A percentile compares a stretch with the other conserved stretches of the same genome.
phyloP scores from a whole-genome alignment of 2,329 filamentous ascomycete species.

The Ceratocystis huliohia region DNA sequence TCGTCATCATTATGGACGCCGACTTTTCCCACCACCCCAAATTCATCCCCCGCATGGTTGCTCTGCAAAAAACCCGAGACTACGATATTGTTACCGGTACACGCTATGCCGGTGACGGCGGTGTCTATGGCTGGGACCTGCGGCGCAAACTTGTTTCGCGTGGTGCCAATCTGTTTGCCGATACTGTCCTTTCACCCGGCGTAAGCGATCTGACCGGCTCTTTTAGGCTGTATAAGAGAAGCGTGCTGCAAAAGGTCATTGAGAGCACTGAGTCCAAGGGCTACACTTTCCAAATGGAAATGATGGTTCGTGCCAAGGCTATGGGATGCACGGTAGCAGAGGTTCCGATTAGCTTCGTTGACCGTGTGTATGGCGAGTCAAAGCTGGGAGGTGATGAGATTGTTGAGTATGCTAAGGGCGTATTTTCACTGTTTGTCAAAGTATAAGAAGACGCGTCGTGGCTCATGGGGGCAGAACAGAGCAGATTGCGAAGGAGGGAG shows the following conservation, averaged over 20 bases:
- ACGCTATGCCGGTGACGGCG: slow-evolving; percentile 76
- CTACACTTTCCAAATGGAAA: slow-evolving; percentile 99
- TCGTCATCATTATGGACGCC: slow-evolving; percentile 99
- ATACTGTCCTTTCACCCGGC: slow-evolving; percentile 82
- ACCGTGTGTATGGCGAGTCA: slow-evolving; percentile 85
- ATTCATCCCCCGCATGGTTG: slow-evolving; percentile 93
- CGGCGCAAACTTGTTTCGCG: slow-evolving; percentile 75
- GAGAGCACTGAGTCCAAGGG: slow-evolving; percentile 86
- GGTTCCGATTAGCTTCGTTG: slow-evolving; percentile 92
- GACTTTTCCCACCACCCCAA: slow-evolving; percentile 99
- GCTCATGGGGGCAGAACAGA: neutral
- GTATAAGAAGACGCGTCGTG: slow-evolving; percentile 36
- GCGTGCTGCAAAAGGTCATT: slow-evolving; percentile 81
- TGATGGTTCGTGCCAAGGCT: slow-evolving; percentile 94
- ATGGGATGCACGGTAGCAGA: slow-evolving; percentile 91
- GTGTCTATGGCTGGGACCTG: slow-evolving; percentile 93
- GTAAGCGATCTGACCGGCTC: slow-evolving; percentile 92
- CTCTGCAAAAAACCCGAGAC: slow-evolving; percentile 58
- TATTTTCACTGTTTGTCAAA: slow-evolving; percentile 64
- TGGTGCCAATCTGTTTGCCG: slow-evolving; percentile 88
- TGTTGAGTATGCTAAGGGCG: slow-evolving; percentile 85
- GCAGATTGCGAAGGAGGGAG: neutral
- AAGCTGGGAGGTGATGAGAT: slow-evolving; percentile 94
- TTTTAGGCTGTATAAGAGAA: slow-evolving; percentile 89
- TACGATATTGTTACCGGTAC: slow-evolving; percentile 98